Evolutionary conservation across 2,329 filamentous ascomycete species (phyloP).

Genomic region (Penicillium sp.): DNA sequence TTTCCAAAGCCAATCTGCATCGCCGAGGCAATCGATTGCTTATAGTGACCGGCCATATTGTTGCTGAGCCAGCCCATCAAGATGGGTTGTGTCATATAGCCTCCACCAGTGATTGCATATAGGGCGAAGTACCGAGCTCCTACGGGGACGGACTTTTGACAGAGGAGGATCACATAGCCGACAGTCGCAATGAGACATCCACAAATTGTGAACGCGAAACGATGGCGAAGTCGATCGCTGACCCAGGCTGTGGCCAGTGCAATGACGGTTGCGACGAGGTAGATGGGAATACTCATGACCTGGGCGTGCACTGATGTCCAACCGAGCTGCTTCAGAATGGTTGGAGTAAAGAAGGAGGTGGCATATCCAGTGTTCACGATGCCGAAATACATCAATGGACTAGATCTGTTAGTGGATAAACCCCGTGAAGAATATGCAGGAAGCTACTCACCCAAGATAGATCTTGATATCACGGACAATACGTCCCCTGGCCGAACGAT

Average conservation of each 20-base stretch:
- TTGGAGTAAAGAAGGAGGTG: slow-evolving; percentile 52
- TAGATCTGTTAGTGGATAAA: slow-evolving; percentile 15
- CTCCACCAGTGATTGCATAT: slow-evolving; percentile 61
- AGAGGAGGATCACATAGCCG: slow-evolving; percentile 63
- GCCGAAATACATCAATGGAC: slow-evolving; percentile 67
- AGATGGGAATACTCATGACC: slow-evolving; percentile 60
- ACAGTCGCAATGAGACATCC: slow-evolving; percentile 58
- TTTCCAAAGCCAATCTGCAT: slow-evolving; percentile 54
- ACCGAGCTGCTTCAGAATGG: slow-evolving; percentile 57
- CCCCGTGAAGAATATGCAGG: not conserved
- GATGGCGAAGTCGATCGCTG: slow-evolving; percentile 59
- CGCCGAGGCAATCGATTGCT: slow-evolving; percentile 60
- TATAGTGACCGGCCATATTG: slow-evolving; percentile 64
- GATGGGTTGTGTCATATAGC: slow-evolving; percentile 62
- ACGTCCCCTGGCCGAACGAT: slow-evolving; percentile 55
- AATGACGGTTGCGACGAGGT: slow-evolving; percentile 68
- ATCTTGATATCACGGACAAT: slow-evolving; percentile 52
- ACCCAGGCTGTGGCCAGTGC: slow-evolving; percentile 58
- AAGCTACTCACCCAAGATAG: slow-evolving; percentile 47
- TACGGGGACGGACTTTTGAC: slow-evolving; percentile 54
- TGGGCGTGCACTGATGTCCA: slow-evolving; percentile 60
- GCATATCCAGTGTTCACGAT: slow-evolving; percentile 59
- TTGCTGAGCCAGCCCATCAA: slow-evolving; percentile 64
- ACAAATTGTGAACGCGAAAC: slow-evolving; percentile 61
- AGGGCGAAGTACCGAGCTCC: slow-evolving; percentile 61